Evolutionary conservation across 768 basidiomycete genomes (phyloP), one percentile per base, ranked within the genome.

Genomic region (Mycena vitilis): DNA sequence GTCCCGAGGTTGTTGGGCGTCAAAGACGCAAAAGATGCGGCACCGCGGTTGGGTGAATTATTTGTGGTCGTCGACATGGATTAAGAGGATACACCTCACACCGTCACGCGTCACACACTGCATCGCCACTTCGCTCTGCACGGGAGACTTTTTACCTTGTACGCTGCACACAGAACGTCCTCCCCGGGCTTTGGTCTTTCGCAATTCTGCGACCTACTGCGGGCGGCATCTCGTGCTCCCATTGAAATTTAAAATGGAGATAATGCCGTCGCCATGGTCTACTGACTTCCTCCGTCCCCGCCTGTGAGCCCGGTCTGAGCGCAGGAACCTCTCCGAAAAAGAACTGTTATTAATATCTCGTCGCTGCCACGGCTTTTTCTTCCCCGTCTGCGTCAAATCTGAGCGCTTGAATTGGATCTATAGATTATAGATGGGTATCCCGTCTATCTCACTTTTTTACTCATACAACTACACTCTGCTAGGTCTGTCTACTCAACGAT

Each of bases 1-100:
- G 91, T 91, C 59, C 95, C 95, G 53, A 96, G 81, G 79, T 96
- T 97, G 79, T 95, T 95, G 63, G 85, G 82, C 13, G 91, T 93
- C 75, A 95, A 80, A 56, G 89, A 88, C 58, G 93, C 85, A 79
- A 93, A 92, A 22, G 91, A 87, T 66, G 88, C 65, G 81, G 73
- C 37, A 70, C 22, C 67, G 63, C 58, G 68, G 72, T 68, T 48
- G 37, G 54, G 20, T 15, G 40, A 5, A 38, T 40, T 48, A 48
- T 9, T 48, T 23, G 54, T 38, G 20, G 22, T 38, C 73, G 42
- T 42, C 20, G 73, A 60, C 61, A 73, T 76, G 64, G 71, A 15
- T 23, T 10, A 45, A 60, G 36, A 54, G 34, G 11, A 12, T 15
- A 45, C n/a, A 1, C 25, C 42, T 58, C 40, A 56, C 57, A 38